Percentiles rank a stretch among this genome's conserved stretches.
Conservation (phyloP, 2,329 filamentous ascomycete species). For the Chlorencoelia australis region DNA sequence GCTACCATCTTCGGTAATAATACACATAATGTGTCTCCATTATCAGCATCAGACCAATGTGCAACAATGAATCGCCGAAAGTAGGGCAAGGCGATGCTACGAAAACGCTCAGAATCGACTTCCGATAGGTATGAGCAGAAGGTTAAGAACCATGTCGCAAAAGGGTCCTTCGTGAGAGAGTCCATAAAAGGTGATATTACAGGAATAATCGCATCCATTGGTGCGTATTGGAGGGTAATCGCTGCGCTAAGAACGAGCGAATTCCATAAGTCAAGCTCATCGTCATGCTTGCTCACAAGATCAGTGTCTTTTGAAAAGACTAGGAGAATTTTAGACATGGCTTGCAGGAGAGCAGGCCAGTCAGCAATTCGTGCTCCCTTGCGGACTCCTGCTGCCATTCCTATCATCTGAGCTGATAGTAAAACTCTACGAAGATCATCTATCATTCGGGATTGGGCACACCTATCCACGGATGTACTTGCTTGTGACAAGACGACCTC, state of each 20-base stretch:
- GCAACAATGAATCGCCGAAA: conserved; percentile 76
- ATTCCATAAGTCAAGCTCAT: conserved; percentile 42
- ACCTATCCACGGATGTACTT: conserved; percentile 29
- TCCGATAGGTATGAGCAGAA: conserved; percentile 79
- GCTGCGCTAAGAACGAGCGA: conserved; percentile 47
- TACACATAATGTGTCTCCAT: conserved; percentile 61
- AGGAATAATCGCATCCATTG: conserved; percentile 69
- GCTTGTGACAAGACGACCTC: conserved; percentile 47
- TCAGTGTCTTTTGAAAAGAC: conserved; percentile 33
- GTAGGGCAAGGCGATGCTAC: conserved; percentile 64
- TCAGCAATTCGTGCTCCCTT: conserved; percentile 64
- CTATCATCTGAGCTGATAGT: conserved; percentile 50
- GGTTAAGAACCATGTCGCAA: conserved; percentile 65
- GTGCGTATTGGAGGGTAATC: conserved; percentile 63
- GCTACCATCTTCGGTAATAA: conserved; percentile 56
- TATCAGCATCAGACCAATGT: conserved; percentile 57
- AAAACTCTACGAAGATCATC: conserved; percentile 34
- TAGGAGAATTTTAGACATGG: conserved; percentile 43
- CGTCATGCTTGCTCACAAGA: conserved; percentile 17
- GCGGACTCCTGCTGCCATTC: conserved; percentile 65
- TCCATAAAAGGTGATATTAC: conserved; percentile 56
- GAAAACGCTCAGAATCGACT: conserved; percentile 64
- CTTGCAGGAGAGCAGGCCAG: conserved; percentile 58
- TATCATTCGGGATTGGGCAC: conserved; percentile 27
- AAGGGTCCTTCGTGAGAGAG: conserved; percentile 50